Evolutionary conservation across 78 protist genomes (phyloP), one percentile per base, ranked within the genome.

Genomic region (Cavenderia fasciculata): DNA sequence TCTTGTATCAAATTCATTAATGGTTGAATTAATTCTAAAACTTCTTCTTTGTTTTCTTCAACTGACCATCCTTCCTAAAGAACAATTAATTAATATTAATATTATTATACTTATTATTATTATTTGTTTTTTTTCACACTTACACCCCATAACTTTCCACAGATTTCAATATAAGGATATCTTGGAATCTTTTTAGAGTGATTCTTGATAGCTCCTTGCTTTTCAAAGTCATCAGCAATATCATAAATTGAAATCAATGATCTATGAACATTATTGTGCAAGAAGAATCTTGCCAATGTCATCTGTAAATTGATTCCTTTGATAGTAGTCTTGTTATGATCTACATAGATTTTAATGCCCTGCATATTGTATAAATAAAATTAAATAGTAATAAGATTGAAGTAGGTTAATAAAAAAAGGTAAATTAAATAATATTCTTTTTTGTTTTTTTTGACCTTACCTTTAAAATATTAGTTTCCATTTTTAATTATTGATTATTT

Each of bases 91-190:
- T 41, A 21, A n/a, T 19, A 40, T 25, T 44, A 76, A 4, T 31
- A 19, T 14, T n/a, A 62, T 23, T 44, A 43, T 27, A n/a, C 4
- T 68, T 1, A 18, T 47, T 12, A 63, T 38, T 18, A 65, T 7
- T 56, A 12, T 16, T 41, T 40, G 27, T 0, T 38, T 27, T 10
- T 3, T 43, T 19, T 6, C 38, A 77, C 62, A 78, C 76, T 36
- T 78, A 82, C 90, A 43, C 90, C 90, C 90, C 90, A 82, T 31
- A 82, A 56, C 41, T 43, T 29, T 44, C 90, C 90, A 82, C 68
- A 68, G 19, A 82, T 82, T 52, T 57, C 90, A 31, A 82, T 82
- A 33, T 82, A 82, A 54, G 90, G 90, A 54, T 82, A 82, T 52
- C 47, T 82, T 82, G 90, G 90, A 11, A 82, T 82, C 27, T 41